phyloP scores from a whole-genome alignment of 352 stramenopile genomes.

The Phytopythium aichiense region DNA sequence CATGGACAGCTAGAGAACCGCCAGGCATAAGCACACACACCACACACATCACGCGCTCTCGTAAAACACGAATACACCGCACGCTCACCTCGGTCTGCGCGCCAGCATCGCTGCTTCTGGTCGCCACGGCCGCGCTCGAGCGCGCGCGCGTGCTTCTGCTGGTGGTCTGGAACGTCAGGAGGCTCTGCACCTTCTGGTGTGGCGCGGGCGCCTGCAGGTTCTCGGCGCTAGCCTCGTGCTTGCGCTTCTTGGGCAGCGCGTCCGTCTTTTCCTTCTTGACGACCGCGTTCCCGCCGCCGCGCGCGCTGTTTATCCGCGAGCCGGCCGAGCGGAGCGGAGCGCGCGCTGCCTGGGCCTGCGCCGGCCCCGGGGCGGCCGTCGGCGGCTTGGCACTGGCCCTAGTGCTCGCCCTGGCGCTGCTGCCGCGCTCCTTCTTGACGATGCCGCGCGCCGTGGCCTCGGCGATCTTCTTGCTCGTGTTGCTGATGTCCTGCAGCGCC shows the following conservation, averaged over 20 bases:
- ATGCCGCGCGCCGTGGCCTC: constrained; percentile 8
- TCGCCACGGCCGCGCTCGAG: not conserved
- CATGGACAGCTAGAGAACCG: not conserved
- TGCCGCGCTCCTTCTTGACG: constrained; percentile 23
- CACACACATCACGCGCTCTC: not conserved
- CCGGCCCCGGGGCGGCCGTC: not conserved
- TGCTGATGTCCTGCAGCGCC: constrained; percentile 80
- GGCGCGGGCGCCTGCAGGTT: constrained; percentile 13
- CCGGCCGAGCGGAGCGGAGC: not conserved
- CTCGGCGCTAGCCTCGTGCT: constrained; percentile 32
- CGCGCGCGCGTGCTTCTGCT: constrained; percentile 12
- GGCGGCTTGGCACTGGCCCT: constrained; percentile 19
- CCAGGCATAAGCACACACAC: not conserved
- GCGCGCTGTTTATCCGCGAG: constrained; percentile 1
- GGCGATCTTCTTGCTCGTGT: constrained; percentile 43
- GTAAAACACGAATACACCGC: not conserved
- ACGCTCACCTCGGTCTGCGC: not conserved
- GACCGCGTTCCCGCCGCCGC: constrained; percentile 9
- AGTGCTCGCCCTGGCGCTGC: constrained; percentile 8
- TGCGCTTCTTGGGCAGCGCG: constrained; percentile 35
- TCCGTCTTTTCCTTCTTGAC: constrained; percentile 39
- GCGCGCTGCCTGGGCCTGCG: not conserved
- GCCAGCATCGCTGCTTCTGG: not conserved
- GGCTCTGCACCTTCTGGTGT: constrained; percentile 58
- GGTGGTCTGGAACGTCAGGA: constrained; percentile 58